These are phyloP conservation scores for Thelonectria rubi DNA, from an alignment of 2,329 filamentous ascomycete species.

Conservation along the genomic window DNA sequence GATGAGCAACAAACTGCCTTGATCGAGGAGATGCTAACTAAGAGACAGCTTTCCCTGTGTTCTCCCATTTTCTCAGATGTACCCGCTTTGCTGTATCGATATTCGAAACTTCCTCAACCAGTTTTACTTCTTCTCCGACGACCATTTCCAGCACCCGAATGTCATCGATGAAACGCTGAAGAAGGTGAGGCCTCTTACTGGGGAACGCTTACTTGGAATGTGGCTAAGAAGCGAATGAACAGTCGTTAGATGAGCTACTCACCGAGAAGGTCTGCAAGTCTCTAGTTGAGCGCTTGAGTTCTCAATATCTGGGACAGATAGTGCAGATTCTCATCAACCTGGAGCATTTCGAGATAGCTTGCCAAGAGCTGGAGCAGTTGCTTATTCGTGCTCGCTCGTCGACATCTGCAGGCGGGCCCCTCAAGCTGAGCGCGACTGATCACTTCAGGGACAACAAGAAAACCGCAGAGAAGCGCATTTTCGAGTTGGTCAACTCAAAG, in stretches of 20 bases:
- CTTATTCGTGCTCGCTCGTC: conserved; percentile 87
- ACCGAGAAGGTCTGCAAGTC: conserved; percentile 91
- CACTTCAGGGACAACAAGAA: conserved; percentile 92
- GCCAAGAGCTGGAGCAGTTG: conserved; percentile 85
- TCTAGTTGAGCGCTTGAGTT: conserved; percentile 85
- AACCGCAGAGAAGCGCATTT: conserved; percentile 95
- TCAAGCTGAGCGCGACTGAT: conserved; percentile 83
- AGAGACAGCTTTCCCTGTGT: conserved; percentile 82
- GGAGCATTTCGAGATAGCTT: conserved; percentile 95
- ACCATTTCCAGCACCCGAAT: conserved; percentile 90
- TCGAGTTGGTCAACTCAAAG: conserved; percentile 98
- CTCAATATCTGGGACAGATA: conserved; percentile 96
- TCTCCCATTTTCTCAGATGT: conserved; percentile 99
- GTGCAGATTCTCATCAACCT: conserved; percentile 98
- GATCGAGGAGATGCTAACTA: conserved; percentile 17
- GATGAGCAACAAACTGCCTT: background rate
- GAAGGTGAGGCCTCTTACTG: conserved; percentile 59
- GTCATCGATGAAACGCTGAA: conserved; percentile 92
- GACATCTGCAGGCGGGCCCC: conserved; percentile 79
- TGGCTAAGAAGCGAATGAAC: conserved; percentile 22
- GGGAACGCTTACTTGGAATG: no score
- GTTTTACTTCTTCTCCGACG: conserved; percentile 97
- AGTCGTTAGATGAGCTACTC: conserved; percentile 95
- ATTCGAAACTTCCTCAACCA: conserved; percentile 98
- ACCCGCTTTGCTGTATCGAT: conserved; percentile 96